Percentiles rank a stretch among this genome's conserved stretches.
phyloP scores from a whole-genome alignment of 2,329 filamentous ascomycete species.

The Dactylellina parvicollis region DNA sequence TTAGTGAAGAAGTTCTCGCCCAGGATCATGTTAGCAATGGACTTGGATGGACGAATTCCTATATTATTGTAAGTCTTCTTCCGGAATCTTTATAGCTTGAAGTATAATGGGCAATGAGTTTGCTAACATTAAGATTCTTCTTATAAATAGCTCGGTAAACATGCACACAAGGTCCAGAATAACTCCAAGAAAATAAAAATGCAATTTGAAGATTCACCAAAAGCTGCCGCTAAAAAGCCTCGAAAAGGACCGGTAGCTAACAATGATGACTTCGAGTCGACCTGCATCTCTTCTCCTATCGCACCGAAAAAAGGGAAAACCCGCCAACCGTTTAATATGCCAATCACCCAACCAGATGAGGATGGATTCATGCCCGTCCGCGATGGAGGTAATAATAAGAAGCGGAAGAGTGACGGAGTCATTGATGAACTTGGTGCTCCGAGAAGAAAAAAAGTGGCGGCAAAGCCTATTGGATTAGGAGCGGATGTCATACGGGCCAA shows the following conservation, averaged over 20 bases:
- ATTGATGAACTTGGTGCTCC: slow-evolving; percentile 60
- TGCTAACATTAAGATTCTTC: slow-evolving; percentile 53
- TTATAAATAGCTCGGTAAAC: slow-evolving; percentile 61
- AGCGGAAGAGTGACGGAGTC: slow-evolving; percentile 58
- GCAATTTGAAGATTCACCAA: slow-evolving; percentile 56
- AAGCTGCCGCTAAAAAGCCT: slow-evolving; percentile 57
- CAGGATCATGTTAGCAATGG: slow-evolving; percentile 75
- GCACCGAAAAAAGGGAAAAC: slow-evolving; percentile 55
- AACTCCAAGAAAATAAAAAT: slow-evolving; percentile 58
- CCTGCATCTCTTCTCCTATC: slow-evolving; percentile 73
- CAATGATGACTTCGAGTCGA: slow-evolving; percentile 69
- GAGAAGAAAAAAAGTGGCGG: slow-evolving; percentile 57
- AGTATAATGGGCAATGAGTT: not conserved
- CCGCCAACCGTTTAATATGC: slow-evolving; percentile 52
- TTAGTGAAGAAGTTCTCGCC: slow-evolving; percentile 76
- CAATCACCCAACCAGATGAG: slow-evolving; percentile 56
- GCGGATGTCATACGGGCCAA: slow-evolving; percentile 65
- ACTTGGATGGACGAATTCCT: slow-evolving; percentile 76
- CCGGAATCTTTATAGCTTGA: slow-evolving; percentile 59
- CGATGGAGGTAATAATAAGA: slow-evolving; percentile 56
- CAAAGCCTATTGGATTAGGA: slow-evolving; percentile 71
- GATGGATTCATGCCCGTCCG: slow-evolving; percentile 56
- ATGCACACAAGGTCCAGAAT: slow-evolving; percentile 35
- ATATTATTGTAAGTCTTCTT: slow-evolving; percentile 70
- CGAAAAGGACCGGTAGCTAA: slow-evolving; percentile 59